phyloP scores from a whole-genome alignment of 257 asterid genomes.

The Schizonepeta tenuifolia region DNA sequence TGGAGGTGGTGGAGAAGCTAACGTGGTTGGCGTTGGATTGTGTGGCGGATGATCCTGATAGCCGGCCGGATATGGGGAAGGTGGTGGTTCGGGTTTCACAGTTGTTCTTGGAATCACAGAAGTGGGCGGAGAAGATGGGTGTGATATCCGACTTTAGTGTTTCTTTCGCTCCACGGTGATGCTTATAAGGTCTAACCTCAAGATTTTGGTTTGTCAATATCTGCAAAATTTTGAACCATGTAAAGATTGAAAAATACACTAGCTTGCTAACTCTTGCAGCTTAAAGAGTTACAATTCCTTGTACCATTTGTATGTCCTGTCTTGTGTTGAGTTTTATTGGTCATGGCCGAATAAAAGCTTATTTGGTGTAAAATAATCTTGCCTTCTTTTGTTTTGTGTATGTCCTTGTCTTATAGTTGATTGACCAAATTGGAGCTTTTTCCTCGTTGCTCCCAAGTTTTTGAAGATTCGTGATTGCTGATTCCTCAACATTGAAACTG shows the following conservation, averaged over 20 bases:
- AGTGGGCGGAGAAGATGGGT: conserved; percentile 68
- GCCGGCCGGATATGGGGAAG: conserved; percentile 82
- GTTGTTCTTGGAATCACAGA: conserved; percentile 76
- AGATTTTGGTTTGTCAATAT: conserved; percentile 1
- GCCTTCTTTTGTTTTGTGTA: not conserved
- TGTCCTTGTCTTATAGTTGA: not conserved
- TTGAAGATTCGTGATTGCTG: not conserved
- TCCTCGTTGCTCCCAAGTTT: not conserved
- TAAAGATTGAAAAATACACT: not conserved
- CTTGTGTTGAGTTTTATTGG: not conserved
- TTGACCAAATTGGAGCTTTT: not conserved
- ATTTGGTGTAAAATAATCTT: not conserved
- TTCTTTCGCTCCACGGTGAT: conserved; percentile 57
- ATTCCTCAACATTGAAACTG: not conserved
- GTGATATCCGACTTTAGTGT: conserved; percentile 45
- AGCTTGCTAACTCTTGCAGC: not conserved
- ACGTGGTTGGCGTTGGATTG: conserved; percentile 71
- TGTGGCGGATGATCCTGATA: conserved; percentile 61
- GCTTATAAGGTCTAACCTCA: not conserved
- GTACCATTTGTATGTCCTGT: not conserved
- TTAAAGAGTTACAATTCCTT: not conserved
- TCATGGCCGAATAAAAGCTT: not conserved
- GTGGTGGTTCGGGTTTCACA: conserved; percentile 70
- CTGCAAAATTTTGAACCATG: conserved; percentile 3
- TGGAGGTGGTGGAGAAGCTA: conserved; percentile 75